Evolutionary conservation across 73 alveolate species (phyloP).

Genomic region (Paramecium primaurelia): DNA sequence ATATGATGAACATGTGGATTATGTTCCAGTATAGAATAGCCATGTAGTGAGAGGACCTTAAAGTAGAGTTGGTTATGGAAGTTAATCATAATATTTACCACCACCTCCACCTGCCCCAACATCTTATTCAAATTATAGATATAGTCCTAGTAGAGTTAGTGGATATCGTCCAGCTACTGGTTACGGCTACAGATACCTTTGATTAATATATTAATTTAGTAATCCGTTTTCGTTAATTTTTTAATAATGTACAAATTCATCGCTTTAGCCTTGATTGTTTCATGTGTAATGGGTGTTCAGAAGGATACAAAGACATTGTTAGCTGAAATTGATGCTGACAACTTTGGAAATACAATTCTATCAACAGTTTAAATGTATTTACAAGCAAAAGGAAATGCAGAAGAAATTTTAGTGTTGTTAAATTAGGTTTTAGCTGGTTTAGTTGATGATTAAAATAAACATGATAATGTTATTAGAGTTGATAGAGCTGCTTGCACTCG

Average conservation of each 20-base stretch:
- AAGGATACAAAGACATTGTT: constrained; percentile 43
- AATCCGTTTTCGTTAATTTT: constrained; percentile 26
- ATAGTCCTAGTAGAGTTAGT: neutral
- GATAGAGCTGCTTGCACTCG: constrained; percentile 49
- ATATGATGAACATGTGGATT: constrained; percentile 55
- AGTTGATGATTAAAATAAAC: constrained; percentile 36
- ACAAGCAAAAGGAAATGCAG: constrained; percentile 42
- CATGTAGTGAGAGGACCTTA: constrained; percentile 41
- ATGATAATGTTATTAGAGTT: constrained; percentile 39
- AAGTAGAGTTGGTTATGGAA: neutral
- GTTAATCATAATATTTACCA: neutral
- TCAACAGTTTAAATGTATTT: constrained; percentile 41
- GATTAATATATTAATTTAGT: neutral
- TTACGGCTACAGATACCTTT: constrained; percentile 36
- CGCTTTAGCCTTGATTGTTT: neutral
- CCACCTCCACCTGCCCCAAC: neutral
- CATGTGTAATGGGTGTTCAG: neutral
- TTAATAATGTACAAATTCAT: constrained; percentile 25
- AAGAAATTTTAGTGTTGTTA: neutral
- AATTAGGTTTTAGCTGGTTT: constrained; percentile 44
- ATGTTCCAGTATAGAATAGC: constrained; percentile 34
- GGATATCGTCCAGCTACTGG: neutral
- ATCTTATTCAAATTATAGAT: neutral
- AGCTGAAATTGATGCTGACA: constrained; percentile 51
- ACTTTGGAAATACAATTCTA: constrained; percentile 26